These are phyloP conservation scores for Cordyceps cicadae DNA, from an alignment of 2,329 filamentous ascomycete genomes.

Conservation along the genomic window DNA sequence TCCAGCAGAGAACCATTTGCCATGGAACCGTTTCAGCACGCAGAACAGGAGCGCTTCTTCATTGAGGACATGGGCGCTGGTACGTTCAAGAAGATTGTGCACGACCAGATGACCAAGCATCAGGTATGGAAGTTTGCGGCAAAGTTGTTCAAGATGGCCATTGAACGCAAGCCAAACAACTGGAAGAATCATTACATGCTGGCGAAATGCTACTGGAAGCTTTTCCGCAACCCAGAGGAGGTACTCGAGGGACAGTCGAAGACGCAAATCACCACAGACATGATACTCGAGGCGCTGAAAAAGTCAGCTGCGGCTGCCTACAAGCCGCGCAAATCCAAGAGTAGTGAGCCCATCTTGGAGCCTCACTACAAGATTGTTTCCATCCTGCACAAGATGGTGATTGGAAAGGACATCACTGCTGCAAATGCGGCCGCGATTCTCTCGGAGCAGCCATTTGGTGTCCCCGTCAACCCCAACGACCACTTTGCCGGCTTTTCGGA, in stretches of 20 bases:
- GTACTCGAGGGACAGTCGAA: conserved; percentile 34
- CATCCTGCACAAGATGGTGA: conserved; percentile 72
- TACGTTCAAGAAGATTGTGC: conserved; percentile 44
- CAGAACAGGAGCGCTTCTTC: conserved; percentile 49
- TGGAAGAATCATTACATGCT: conserved; percentile 57
- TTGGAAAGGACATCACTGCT: conserved; percentile 38
- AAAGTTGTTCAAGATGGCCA: conserved; percentile 47
- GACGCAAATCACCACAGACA: conserved; percentile 24
- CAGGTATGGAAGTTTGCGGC: conserved; percentile 56
- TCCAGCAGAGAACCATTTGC: conserved; percentile 55
- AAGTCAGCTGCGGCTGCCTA: conserved; percentile 42
- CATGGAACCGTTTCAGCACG: conserved; percentile 52
- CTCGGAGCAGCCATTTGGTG: conserved; percentile 46
- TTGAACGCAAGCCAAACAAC: conserved; percentile 43
- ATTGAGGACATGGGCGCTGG: conserved; percentile 42
- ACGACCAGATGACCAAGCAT: conserved; percentile 50
- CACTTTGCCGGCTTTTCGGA: conserved; percentile 28
- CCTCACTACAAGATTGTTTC: conserved; percentile 89
- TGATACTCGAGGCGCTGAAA: conserved; percentile 42
- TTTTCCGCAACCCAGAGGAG: conserved; percentile 44
- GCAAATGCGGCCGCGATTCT: conserved; percentile 44
- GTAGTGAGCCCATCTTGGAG: conserved; percentile 73
- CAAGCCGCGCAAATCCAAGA: conserved; percentile 44
- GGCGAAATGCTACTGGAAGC: conserved; percentile 56
- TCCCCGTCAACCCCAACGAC: conserved; percentile 25